These are phyloP conservation scores for Solanum neorickii DNA, from an alignment of 257 asterid genomes.

Conservation along the genomic window DNA sequence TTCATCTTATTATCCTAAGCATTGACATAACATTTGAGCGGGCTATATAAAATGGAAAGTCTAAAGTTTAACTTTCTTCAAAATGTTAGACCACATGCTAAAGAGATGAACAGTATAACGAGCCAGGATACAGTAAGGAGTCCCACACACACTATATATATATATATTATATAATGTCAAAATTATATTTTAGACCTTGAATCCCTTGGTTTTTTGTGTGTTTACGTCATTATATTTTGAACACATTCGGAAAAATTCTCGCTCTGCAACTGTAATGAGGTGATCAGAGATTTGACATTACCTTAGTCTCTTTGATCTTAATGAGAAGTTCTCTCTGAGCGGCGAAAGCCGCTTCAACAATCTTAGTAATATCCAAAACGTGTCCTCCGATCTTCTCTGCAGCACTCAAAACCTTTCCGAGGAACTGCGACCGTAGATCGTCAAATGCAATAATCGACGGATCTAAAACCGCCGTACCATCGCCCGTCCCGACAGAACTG, in stretches of 20 bases:
- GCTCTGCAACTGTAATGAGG: background rate
- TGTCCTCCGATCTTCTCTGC: slow-evolving; percentile 86
- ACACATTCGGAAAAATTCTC: background rate
- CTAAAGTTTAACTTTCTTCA: background rate
- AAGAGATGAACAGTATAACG: background rate
- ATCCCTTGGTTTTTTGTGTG: background rate
- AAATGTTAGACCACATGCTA: background rate
- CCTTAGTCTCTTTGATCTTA: slow-evolving; percentile 64
- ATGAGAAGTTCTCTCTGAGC: slow-evolving; percentile 76
- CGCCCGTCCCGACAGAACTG: slow-evolving; percentile 24
- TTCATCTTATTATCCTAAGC: background rate
- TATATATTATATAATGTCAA: background rate
- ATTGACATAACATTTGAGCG: background rate
- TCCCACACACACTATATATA: background rate
- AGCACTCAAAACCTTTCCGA: slow-evolving; percentile 41
- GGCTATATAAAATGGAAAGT: background rate
- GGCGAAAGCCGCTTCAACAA: slow-evolving; percentile 50
- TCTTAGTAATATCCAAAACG: slow-evolving; percentile 60
- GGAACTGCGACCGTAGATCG: slow-evolving; percentile 56
- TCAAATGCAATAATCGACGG: slow-evolving; percentile 76
- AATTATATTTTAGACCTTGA: background rate
- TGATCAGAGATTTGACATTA: background rate
- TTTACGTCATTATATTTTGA: background rate
- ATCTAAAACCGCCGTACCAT: slow-evolving; percentile 47
- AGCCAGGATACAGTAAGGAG: background rate